Conservation (phyloP, 805 yeast genomes). For the Diddensiella santjacobensis region DNA sequence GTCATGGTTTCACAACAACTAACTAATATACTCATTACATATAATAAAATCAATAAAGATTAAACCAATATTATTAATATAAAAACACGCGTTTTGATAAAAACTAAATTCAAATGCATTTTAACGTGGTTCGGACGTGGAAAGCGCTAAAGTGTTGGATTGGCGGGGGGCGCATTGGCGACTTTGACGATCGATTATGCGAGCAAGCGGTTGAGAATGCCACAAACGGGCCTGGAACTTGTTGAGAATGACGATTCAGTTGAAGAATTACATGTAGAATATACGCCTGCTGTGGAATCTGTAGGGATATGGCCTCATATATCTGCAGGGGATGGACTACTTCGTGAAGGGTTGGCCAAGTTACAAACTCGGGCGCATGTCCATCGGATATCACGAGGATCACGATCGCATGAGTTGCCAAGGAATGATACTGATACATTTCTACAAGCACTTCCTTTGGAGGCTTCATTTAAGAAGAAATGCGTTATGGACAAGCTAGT, state of each 20-base stretch:
- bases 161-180: too few relatives aligned
- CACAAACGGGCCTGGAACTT: background rate
- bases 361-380: background rate
- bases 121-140: too few relatives aligned
- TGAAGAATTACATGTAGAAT: background rate
- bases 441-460: background rate
- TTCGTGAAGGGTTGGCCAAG: background rate
- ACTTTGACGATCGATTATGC: background rate
- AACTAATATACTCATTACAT: too few relatives aligned
- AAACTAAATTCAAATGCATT: too few relatives aligned
- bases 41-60: too few relatives aligned
- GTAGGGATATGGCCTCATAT: slow-evolving; percentile 1
- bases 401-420: background rate
- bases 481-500: slow-evolving; percentile 31
- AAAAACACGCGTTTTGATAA: too few relatives aligned
- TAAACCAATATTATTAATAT: too few relatives aligned
- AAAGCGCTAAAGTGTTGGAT: too few relatives aligned
- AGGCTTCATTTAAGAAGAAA: background rate
- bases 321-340: slow-evolving; percentile 2
- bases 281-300: background rate
- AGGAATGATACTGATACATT: background rate
- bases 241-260: background rate
- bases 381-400: background rate
- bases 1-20: too few relatives aligned
- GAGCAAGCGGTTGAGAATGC: background rate